Evolutionary conservation across 805 yeast species (phyloP).

Genomic region (Saccharomycopsis microspora): DNA sequence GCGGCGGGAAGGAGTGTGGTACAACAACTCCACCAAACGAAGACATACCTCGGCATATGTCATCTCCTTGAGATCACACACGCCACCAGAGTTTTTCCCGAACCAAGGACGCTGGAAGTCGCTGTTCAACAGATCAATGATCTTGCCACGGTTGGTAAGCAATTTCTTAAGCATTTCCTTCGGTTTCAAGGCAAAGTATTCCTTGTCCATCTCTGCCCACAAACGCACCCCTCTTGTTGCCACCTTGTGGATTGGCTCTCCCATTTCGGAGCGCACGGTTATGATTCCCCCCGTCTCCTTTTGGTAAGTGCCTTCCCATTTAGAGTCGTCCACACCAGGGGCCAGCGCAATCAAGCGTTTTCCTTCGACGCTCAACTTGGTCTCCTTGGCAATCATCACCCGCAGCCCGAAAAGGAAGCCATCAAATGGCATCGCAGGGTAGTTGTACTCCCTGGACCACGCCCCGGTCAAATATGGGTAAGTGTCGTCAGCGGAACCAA

Average conservation of each 20-base stretch:
- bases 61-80: slow-evolving; percentile 89
- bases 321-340: slow-evolving; percentile 75
- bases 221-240: slow-evolving; percentile 96
- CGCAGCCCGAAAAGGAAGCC: slow-evolving; percentile 95
- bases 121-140: slow-evolving; percentile 75
- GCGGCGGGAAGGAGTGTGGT: slow-evolving; percentile 53
- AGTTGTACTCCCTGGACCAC: slow-evolving; percentile 81
- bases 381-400: slow-evolving; percentile 96
- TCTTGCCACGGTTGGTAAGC: slow-evolving; percentile 73
- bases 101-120: slow-evolving; percentile 99
- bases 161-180: slow-evolving; percentile 74
- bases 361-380: slow-evolving; percentile 87
- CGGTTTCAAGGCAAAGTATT: slow-evolving; percentile 86
- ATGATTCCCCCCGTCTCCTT: slow-evolving; percentile 94
- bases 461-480: slow-evolving; percentile 96
- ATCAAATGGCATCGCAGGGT: slow-evolving; percentile 98
- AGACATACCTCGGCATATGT: slow-evolving; percentile 85
- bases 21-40: slow-evolving; percentile 83
- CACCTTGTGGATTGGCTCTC: slow-evolving; percentile 97
- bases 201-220: slow-evolving; percentile 96
- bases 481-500: slow-evolving; percentile 94
- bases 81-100: slow-evolving; percentile 55
- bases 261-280: slow-evolving; percentile 98
- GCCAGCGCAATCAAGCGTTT: slow-evolving; percentile 85
- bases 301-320: slow-evolving; percentile 94